phyloP scores from a whole-genome alignment of 495 filamentous ascomycete species.

The Xanthoparmelia taractica region DNA sequence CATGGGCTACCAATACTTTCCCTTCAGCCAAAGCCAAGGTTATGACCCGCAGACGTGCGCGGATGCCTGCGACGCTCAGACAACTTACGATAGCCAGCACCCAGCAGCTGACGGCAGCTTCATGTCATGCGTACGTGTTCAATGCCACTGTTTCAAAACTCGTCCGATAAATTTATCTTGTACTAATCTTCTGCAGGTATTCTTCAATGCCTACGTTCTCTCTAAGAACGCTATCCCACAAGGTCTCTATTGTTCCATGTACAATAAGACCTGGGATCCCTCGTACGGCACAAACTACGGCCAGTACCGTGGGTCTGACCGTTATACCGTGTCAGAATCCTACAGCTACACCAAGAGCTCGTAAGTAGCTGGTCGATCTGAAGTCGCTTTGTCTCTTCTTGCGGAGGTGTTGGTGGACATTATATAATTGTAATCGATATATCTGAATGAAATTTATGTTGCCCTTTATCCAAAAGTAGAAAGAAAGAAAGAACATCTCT shows the following conservation, averaged over 20 bases:
- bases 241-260: constrained; percentile 27
- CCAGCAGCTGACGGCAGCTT: constrained; percentile 26
- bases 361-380: background rate
- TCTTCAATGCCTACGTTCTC: constrained; percentile 42
- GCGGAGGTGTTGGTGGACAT: background rate
- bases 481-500: background rate
- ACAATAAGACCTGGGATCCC: constrained; percentile 22
- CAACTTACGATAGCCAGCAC: constrained; percentile 32
- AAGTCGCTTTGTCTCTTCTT: background rate
- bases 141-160: background rate
- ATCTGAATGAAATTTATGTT: background rate
- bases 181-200: constrained; percentile 24
- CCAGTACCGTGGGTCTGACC: constrained; percentile 17
- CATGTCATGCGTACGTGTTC: constrained; percentile 19
- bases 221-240: constrained; percentile 34
- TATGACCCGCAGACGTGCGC: constrained; percentile 38
- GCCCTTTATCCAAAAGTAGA: background rate
- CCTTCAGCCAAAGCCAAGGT: constrained; percentile 26
- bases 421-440: background rate
- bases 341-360: constrained; percentile 14
- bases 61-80: constrained; percentile 36
- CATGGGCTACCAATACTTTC: constrained; percentile 38
- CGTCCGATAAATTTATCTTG: background rate
- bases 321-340: constrained; percentile 12
- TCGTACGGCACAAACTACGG: constrained; percentile 23